Percentiles rank a stretch among this genome's conserved stretches.
Conservation (phyloP, 1,284 basidiomycete genomes). For the Cutaneotrichosporon daszewskae region DNA sequence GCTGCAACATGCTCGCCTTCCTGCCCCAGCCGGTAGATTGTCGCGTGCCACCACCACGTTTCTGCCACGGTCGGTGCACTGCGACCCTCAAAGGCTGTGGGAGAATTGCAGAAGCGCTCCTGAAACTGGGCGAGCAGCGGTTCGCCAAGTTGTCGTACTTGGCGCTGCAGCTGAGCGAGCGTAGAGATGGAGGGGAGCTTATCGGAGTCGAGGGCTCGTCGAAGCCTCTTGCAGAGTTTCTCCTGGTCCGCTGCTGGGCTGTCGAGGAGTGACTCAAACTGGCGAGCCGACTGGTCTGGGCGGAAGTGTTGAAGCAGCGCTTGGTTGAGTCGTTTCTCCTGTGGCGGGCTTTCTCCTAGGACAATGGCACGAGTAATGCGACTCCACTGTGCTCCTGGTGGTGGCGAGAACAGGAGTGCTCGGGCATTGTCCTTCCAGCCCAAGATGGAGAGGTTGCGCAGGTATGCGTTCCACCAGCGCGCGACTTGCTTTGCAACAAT, state of each 20-base stretch:
- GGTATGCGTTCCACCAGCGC: constrained; percentile 28
- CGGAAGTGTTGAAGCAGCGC: too few relatives aligned
- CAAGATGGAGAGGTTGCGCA: constrained; percentile 19
- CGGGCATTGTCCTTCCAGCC: constrained; percentile 26
- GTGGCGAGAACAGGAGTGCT: constrained; percentile 17
- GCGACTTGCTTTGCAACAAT: constrained; percentile 15
- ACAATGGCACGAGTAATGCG: constrained; percentile 15
- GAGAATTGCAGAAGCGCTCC: constrained; percentile 10
- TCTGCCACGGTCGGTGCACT: constrained; percentile 7
- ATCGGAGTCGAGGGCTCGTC: neutral
- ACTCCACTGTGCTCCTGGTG: constrained; percentile 15
- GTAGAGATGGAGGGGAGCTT: constrained; percentile 7
- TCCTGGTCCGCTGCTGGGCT: neutral
- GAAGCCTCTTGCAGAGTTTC: neutral
- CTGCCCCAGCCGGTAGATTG: constrained; percentile 21
- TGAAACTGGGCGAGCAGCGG: constrained; percentile 13
- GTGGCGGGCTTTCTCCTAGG: constrained; percentile 2
- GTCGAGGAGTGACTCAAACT: neutral
- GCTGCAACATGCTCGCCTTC: constrained; percentile 19
- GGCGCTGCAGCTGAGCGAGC: constrained; percentile 15
- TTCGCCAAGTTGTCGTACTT: constrained; percentile 9
- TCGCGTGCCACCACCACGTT: constrained; percentile 28
- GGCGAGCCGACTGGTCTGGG: neutral
- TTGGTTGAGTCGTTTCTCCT: neutral
- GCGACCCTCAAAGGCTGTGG: constrained; percentile 1